Conservation (phyloP, 805 yeast species). For the Sugiyamaella americana region DNA sequence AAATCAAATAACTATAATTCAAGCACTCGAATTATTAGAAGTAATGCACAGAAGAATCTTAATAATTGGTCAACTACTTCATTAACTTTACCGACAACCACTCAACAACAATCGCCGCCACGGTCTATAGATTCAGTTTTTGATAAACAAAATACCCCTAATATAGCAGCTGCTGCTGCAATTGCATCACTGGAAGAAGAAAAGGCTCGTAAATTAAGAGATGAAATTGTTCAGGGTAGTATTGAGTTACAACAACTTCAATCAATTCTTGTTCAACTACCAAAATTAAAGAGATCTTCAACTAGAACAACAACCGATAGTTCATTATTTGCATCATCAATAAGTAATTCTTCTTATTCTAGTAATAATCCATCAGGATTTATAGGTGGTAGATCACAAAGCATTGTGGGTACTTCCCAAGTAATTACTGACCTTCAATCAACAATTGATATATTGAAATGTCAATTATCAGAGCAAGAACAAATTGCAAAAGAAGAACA, state of each 20-base stretch:
- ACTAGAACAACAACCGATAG: background rate
- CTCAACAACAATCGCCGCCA: background rate
- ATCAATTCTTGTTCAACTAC: slow-evolving; percentile 20
- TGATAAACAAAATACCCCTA: background rate
- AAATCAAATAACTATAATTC: background rate
- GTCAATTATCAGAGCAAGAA: slow-evolving; percentile 39
- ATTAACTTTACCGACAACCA: too few species aligned
- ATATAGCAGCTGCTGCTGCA: slow-evolving; percentile 4
- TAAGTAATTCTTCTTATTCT: background rate
- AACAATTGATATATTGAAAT: slow-evolving; percentile 50
- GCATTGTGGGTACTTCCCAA: slow-evolving; percentile 8
- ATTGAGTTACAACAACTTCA: slow-evolving; percentile 31
- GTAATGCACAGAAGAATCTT: background rate
- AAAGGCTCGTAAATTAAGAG: slow-evolving; percentile 22
- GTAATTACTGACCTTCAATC: slow-evolving; percentile 38
- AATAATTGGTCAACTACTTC: background rate
- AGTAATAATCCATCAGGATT: background rate
- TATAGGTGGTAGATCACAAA: background rate
- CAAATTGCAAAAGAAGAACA: slow-evolving; percentile 42
- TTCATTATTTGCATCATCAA: background rate
- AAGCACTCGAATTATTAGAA: background rate
- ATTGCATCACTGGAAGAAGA: slow-evolving; percentile 19
- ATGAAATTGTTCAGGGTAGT: slow-evolving; percentile 25
- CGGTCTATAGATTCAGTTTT: background rate
- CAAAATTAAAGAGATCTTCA: slow-evolving; percentile 6